Base-by-base conservation (phyloP, 208 protist genomes). In the Angomonas desouzai region DNA sequence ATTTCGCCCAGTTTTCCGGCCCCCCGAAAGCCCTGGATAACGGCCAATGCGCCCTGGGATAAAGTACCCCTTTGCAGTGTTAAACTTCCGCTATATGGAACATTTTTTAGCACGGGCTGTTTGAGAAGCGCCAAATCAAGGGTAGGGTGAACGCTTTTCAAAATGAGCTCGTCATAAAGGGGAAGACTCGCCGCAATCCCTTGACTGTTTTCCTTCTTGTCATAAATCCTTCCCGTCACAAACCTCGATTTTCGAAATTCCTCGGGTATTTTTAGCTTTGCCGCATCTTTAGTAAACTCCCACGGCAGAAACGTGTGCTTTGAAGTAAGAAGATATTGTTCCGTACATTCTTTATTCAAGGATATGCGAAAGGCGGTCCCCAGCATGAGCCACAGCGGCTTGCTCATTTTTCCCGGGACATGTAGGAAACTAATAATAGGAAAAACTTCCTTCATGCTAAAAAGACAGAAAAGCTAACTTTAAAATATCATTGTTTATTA, bases 221-320 rank as follows among this genome's bases (percentile, higher is more conserved):
- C 38, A 34, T 77, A 79, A 45, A 83, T 51, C 36, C 65, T 74
- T 18, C 64, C 57, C 49, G 76, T 49, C 47, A 83, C 66, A 57
- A 71, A 83, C n/a, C 77, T 40, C 20, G 38, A 55, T 47, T 77
- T 76, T 25, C 77, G 72, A 64, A 64, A 83, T 47, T 69, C 73
- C 25, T 79, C 77, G 11, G 77, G 77, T 27, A 83, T 73, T 53
- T 83, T 83, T 43, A 83, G 30, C 48, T 61, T 22, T 10, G 53
- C 13, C 7, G 72, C 53, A 55, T 76, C 73, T 13, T 62, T 56
- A 16, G 38, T 28, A 55, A 59, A 78, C 57, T 77, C 36, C 77
- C 77, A 83, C 28, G 77, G 77, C 0, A 36, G 40, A 67, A 83
- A 83, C 1, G 72, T 83, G 57, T 83, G 77, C 62, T 78, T 79